Evolutionary conservation across 2,329 filamentous ascomycete species (phyloP).

Genomic region (Ophiocordyceps sinensis): DNA sequence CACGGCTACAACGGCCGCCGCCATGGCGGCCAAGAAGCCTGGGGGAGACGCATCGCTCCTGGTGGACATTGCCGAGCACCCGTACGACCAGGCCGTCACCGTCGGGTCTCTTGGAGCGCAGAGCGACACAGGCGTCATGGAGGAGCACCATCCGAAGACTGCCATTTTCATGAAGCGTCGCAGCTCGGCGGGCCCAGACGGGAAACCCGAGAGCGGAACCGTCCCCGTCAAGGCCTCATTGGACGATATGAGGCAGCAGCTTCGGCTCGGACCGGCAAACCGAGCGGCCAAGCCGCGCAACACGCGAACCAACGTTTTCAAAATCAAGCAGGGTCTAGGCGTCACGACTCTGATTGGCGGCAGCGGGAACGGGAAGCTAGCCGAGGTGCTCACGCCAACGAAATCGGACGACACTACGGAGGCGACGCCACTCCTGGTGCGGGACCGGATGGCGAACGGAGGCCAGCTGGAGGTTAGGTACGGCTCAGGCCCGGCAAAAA

Average conservation of each 20-base stretch:
- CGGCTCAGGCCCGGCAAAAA: slow-evolving; percentile 4
- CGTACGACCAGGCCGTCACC: slow-evolving; percentile 15
- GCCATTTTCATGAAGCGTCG: slow-evolving; percentile 47
- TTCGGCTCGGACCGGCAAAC: slow-evolving; percentile 54
- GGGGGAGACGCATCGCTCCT: slow-evolving; percentile 13
- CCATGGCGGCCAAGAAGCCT: slow-evolving; percentile 16
- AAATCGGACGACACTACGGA: slow-evolving; percentile 2
- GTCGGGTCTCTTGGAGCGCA: slow-evolving; percentile 21
- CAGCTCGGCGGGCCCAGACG: slow-evolving; percentile 39
- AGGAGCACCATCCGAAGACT: slow-evolving; percentile 32
- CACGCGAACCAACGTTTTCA: slow-evolving; percentile 48
- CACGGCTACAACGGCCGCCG: slow-evolving; percentile 13
- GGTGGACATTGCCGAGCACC: slow-evolving; percentile 27
- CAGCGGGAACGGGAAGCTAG: slow-evolving; percentile 1
- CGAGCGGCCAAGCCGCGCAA: slow-evolving; percentile 47
- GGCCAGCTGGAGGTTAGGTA: slow-evolving; percentile 3
- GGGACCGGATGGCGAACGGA: slow-evolving; percentile 1
- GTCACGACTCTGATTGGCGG: slow-evolving; percentile 6
- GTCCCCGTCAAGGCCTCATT: slow-evolving; percentile 45
- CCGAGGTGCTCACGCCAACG: slow-evolving; percentile 1
- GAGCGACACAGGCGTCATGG: slow-evolving; percentile 18
- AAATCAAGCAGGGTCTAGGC: slow-evolving; percentile 40
- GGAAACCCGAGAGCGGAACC: slow-evolving; percentile 26
- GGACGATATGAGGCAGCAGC: slow-evolving; percentile 46
- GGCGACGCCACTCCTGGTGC: slow-evolving; percentile 5